Evolutionary conservation across 2,329 filamentous ascomycete genomes (phyloP), one percentile per base, ranked within the genome.

Genomic region (Dissoconium aciculare): DNA sequence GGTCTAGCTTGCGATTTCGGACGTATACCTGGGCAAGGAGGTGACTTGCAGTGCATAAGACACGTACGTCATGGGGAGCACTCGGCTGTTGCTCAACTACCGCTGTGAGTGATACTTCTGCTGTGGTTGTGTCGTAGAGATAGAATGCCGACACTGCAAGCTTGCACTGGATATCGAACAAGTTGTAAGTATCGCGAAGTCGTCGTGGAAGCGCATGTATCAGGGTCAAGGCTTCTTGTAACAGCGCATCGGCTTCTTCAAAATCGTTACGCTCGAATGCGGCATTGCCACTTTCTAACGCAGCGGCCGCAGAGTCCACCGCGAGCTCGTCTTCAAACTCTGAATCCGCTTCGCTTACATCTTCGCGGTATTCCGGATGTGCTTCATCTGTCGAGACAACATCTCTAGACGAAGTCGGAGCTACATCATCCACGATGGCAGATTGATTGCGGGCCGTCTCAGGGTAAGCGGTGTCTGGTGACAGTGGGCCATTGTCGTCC

Each of bases 81-180:
- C 14, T 27, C 8, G 28, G 34, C 5, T 26, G 26, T 12, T 17
- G 15, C 17, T 36, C 33, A 5, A 36, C 12, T 8, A 36, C 27
- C 11, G 16, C 32, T 17, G 26, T 13, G 9, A 51, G 41, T 25
- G 43, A 42, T 27, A 35, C 34, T 37, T 48, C 39, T 8, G 45
- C 46, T 23, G 37, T 39, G 2, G 14, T 28, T 24, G 39, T 27
- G 11, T 43, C 37, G 32, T 43, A 38, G 2, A 34, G 45, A 17
- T 50, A 33, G 33, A 45, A 50, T 14, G 46, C 32, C 29, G 46
- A 50, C 26, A 49, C 38, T 21, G 44, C 45, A 15, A 51, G 41
- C 30, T 40, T 45, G 28, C 45, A 51, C n/a, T 46, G 40, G 10
- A 51, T 30, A 34, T 33, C 36, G 30, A 43, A 49, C 3, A 45